These are phyloP conservation scores for Hygrocybe coccinea DNA, from an alignment of 768 basidiomycete species.

Conservation along the genomic window DNA sequence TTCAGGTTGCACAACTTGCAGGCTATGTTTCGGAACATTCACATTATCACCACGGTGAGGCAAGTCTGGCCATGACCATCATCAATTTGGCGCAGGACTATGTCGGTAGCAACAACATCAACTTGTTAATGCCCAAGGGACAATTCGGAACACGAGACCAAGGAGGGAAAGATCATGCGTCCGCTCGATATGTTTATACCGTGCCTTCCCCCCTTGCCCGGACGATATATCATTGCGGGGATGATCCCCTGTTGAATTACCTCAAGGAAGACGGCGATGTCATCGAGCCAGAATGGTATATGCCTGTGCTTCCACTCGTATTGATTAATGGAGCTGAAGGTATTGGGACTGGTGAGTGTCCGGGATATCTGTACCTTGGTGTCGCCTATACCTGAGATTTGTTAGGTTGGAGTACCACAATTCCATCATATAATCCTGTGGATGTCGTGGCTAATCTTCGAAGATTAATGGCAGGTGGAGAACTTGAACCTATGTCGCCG, in stretches of 20 bases:
- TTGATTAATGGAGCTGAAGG: slow-evolving; percentile 94
- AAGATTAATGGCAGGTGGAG: slow-evolving; percentile 80
- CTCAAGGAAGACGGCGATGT: slow-evolving; percentile 78
- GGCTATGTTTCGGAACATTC: slow-evolving; percentile 94
- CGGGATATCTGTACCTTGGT: neutral
- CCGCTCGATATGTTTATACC: slow-evolving; percentile 95
- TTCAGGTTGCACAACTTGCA: slow-evolving; percentile 85
- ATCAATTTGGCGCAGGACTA: slow-evolving; percentile 90
- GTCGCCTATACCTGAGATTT: slow-evolving; percentile 1
- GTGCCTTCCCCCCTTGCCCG: slow-evolving; percentile 69
- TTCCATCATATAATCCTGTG: slow-evolving; percentile 88
- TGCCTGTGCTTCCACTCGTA: slow-evolving; percentile 84
- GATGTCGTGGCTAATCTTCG: slow-evolving; percentile 89
- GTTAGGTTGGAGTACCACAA: slow-evolving; percentile 87
- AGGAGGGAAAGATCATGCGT: slow-evolving; percentile 96
- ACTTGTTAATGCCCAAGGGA: slow-evolving; percentile 80
- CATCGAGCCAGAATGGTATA: slow-evolving; percentile 94
- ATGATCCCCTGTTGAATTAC: slow-evolving; percentile 80
- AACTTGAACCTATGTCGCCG: slow-evolving; percentile 79
- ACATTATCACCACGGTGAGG: slow-evolving; percentile 96
- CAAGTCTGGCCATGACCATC: slow-evolving; percentile 81
- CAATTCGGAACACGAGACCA: slow-evolving; percentile 92
- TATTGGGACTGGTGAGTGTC: slow-evolving; percentile 81
- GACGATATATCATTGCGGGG: slow-evolving; percentile 71
- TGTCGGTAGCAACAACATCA: slow-evolving; percentile 94